Percentiles rank a stretch among this genome's conserved stretches.
phyloP scores from a whole-genome alignment of 2,329 filamentous ascomycete species.

The Penicillium sp. region DNA sequence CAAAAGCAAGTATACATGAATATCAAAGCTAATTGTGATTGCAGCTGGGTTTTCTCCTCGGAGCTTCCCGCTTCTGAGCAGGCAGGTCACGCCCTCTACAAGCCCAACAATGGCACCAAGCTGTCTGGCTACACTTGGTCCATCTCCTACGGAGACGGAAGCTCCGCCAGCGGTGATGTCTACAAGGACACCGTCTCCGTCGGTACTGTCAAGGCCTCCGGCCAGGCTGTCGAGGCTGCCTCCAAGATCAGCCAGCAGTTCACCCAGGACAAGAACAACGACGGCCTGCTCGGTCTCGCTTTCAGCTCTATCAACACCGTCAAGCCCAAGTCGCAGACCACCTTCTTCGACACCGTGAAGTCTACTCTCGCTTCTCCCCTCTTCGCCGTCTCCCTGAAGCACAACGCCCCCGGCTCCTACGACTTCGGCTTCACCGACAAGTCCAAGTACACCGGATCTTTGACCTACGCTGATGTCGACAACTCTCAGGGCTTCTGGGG shows the following conservation, averaged over 20 bases:
- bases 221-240: conserved; percentile 67
- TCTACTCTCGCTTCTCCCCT: conserved; percentile 50
- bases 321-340: conserved; percentile 50
- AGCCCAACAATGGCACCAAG: conserved; percentile 51
- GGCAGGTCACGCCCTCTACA: conserved; percentile 60
- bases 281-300: conserved; percentile 62
- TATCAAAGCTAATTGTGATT: neutral
- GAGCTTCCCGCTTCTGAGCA: conserved; percentile 54
- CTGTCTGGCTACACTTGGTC: conserved; percentile 56
- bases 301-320: conserved; percentile 63
- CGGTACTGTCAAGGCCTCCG: conserved; percentile 58
- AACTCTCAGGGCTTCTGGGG: conserved; percentile 64
- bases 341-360: conserved; percentile 63
- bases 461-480: conserved; percentile 59
- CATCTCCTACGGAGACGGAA: conserved; percentile 67
- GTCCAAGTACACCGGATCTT: conserved; percentile 57
- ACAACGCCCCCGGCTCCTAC: conserved; percentile 53
- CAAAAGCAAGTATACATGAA: neutral
- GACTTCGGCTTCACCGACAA: conserved; percentile 62
- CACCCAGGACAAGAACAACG: conserved; percentile 52
- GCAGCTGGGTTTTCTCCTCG: conserved; percentile 66
- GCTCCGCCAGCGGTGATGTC: conserved; percentile 62
- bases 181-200: conserved; percentile 66
- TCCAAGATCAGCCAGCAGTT: conserved; percentile 57
- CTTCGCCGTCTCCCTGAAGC: conserved; percentile 58